Evolutionary conservation across 2,329 filamentous ascomycete species (phyloP).

Genomic region (Bretziella fagacearum): DNA sequence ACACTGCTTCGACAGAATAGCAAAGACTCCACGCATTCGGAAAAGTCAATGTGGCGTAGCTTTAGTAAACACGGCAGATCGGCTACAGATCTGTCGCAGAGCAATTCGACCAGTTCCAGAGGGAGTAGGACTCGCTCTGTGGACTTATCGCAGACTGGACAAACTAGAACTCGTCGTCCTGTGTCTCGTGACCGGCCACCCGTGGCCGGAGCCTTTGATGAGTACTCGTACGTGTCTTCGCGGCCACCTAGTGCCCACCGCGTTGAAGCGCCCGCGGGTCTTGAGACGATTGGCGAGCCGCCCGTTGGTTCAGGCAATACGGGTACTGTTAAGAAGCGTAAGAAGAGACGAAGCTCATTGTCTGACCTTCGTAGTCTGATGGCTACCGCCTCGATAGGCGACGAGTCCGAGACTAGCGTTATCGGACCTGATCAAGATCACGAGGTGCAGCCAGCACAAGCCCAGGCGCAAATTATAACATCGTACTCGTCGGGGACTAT

Average conservation of each 20-base stretch:
- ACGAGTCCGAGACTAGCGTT: slow-evolving; percentile 17
- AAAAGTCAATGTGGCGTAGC: slow-evolving; percentile 60
- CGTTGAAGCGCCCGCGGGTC: slow-evolving; percentile 27
- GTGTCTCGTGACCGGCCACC: slow-evolving; percentile 43
- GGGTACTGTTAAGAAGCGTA: slow-evolving; percentile 38
- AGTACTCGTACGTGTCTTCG: slow-evolving; percentile 21
- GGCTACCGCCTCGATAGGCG: slow-evolving; percentile 36
- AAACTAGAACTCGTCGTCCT: slow-evolving; percentile 28
- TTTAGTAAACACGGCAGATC: slow-evolving; percentile 47
- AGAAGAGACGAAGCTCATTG: slow-evolving; percentile 74
- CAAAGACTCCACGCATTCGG: slow-evolving; percentile 27
- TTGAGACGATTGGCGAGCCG: slow-evolving; percentile 45
- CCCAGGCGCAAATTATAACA: slow-evolving; percentile 9
- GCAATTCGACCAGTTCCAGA: slow-evolving; percentile 14
- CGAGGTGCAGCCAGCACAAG: slow-evolving; percentile 4
- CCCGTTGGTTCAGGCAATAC: slow-evolving; percentile 23
- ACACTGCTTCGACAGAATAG: slow-evolving; percentile 61
- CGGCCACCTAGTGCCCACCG: slow-evolving; percentile 42
- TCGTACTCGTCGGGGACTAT: slow-evolving; percentile 12
- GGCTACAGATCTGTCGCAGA: slow-evolving; percentile 14
- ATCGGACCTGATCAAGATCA: slow-evolving; percentile 4
- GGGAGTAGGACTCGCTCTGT: slow-evolving; percentile 56
- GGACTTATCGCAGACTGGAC: slow-evolving; percentile 32
- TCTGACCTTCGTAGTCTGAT: slow-evolving; percentile 67
- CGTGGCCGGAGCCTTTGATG: slow-evolving; percentile 45